Evolutionary conservation across 352 stramenopile genomes (phyloP), one percentile per base, ranked within the genome.

Genomic region (Pythium coloratum): DNA sequence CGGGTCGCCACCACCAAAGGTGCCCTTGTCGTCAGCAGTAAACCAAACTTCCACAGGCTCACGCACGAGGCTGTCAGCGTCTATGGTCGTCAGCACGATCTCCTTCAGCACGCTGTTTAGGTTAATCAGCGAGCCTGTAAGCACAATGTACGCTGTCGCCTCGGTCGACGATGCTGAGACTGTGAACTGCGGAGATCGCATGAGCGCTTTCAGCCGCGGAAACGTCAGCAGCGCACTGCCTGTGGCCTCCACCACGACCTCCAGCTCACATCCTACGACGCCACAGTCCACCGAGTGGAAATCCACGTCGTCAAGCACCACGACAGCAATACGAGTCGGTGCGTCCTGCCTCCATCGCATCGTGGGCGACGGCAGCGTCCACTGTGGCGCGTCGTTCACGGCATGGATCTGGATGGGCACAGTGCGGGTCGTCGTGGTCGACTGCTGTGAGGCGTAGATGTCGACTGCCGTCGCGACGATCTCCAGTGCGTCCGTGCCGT

Each of bases 361-460:
- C 16, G 55, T 24, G 4, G 42, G 30, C 6, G 62, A 69, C 26
- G 76, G 71, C 13, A 77, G 49, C 33, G 63, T 81, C 84, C 84
- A 93, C 46, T 79, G 56, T 6, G 84, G 84, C 2, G 74, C 33
- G 42, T 92, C 81, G 56, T 92, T 92, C 2, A 90, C 69, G 0
- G 81, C 62, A 14, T 84, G 59, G 18, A 91, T 64, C 1, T 53
- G 55, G 26, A 92, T 78, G 4, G 26, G 7, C 38, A 91, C 62
- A 1, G 47, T 62, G 0, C 75, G 49, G 0, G 57, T 71, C 30
- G 71, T 76, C 18, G 57, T 54, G 6, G 76, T 62, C 0, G 79
- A 80, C 33, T 75, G 30, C 20, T 86, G 73, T 5, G 63, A 49
- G 0, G 69, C 82, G 63, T 87, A 84, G 33, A 80, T 67, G 49